Conservation (phyloP, 805 yeast genomes). For the Ogataea henricii region DNA sequence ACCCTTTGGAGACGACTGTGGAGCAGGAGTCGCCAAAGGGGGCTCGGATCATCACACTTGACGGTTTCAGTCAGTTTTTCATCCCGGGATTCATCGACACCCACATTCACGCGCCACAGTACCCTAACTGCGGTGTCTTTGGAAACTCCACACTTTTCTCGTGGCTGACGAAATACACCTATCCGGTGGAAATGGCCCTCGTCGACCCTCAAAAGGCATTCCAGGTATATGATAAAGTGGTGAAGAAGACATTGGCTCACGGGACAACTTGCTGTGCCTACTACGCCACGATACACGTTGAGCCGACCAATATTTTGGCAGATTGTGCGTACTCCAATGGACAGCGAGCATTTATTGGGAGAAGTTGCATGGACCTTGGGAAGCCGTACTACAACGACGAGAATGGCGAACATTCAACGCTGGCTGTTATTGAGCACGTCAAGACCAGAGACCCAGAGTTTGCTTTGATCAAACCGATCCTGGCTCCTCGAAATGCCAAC, state of each 20-base stretch:
- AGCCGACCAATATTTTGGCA: conserved; percentile 72
- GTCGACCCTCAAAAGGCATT: conserved; percentile 52
- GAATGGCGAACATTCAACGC: conserved; percentile 43
- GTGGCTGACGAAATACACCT: conserved; percentile 84
- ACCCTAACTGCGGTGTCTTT: conserved; percentile 74
- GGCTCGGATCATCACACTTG: background rate
- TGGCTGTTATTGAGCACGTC: conserved; percentile 56
- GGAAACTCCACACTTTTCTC: conserved; percentile 70
- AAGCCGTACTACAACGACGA: conserved; percentile 28
- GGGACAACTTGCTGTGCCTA: conserved; percentile 92
- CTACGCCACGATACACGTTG: conserved; percentile 53
- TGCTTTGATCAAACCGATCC: conserved; percentile 62
- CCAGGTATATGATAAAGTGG: conserved; percentile 62
- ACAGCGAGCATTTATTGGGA: conserved; percentile 84
- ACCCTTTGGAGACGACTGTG: background rate
- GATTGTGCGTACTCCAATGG: conserved; percentile 62
- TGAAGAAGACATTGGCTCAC: conserved; percentile 59
- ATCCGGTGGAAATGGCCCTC: conserved; percentile 75
- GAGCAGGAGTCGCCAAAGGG: conserved; percentile 4
- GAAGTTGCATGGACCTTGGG: conserved; percentile 80
- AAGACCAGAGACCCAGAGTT: conserved; percentile 48
- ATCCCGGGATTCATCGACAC: conserved; percentile 79
- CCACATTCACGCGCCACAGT: conserved; percentile 78
- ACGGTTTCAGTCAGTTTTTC: conserved; percentile 47
- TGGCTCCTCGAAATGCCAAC: conserved; percentile 92